Percentiles rank a stretch among this genome's conserved stretches.
These are phyloP conservation scores for Ophiocordyceps camponoti-leonardi DNA, from an alignment of 2,329 filamentous ascomycete genomes.

Conservation along the genomic window DNA sequence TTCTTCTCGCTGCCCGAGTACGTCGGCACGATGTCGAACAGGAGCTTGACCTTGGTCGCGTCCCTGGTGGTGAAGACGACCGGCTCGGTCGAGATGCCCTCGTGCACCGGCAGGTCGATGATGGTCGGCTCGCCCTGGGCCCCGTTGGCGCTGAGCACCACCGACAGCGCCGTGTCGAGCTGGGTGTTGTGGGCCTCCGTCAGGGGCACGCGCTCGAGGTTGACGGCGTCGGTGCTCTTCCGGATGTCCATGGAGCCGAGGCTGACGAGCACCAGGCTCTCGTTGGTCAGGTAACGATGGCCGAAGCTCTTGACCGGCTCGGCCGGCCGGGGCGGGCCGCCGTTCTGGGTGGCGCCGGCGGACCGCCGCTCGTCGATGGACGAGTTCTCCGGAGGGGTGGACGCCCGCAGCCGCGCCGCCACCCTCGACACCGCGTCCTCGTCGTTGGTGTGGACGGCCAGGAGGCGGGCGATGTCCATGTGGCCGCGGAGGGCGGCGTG, in stretches of 20 bases:
- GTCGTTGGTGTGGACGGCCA: conserved; percentile 34
- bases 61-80: conserved; percentile 76
- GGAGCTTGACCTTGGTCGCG: conserved; percentile 63
- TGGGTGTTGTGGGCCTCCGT: conserved; percentile 81
- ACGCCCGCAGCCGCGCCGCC: conserved; percentile 5
- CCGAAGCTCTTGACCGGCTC: conserved; percentile 91
- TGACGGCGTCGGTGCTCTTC: conserved; percentile 65
- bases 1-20: conserved; percentile 82
- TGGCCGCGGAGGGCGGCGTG: conserved; percentile 85
- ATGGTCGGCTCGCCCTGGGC: conserved; percentile 76
- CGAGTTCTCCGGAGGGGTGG: conserved; percentile 27
- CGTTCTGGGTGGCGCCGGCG: conserved; percentile 22
- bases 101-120: conserved; percentile 83
- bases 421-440: conserved; percentile 11
- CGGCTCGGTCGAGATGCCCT: conserved; percentile 84
- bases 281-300: conserved; percentile 79
- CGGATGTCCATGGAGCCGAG: conserved; percentile 89
- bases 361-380: conserved; percentile 46
- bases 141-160: conserved; percentile 75
- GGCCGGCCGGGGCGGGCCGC: conserved; percentile 27
- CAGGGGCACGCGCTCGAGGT: conserved; percentile 74
- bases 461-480: conserved; percentile 55
- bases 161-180: conserved; percentile 80
- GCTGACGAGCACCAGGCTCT: conserved; percentile 81
- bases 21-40: conserved; percentile 91